phyloP scores from a whole-genome alignment of 352 stramenopile species.

The Pythium volutum region DNA sequence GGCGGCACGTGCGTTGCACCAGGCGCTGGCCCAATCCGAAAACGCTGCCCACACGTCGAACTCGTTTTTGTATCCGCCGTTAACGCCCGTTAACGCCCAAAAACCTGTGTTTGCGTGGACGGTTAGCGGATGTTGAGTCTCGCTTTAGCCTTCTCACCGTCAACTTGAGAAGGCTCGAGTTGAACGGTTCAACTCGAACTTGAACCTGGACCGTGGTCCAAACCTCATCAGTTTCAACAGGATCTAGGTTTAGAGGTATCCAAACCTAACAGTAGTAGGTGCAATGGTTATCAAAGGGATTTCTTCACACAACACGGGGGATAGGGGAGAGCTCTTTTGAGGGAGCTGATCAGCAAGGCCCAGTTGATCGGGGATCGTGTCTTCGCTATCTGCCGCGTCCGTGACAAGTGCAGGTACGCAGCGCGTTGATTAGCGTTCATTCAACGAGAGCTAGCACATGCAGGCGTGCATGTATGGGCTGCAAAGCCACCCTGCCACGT shows the following conservation, averaged over 20 bases:
- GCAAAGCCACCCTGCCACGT: not conserved
- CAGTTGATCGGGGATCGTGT: constrained; percentile 11
- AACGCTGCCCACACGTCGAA: constrained; percentile 17
- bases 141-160: too few relatives aligned
- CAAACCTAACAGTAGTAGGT: constrained; percentile 12
- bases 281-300: constrained; percentile 16
- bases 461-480: not conserved
- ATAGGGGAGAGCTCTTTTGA: not conserved
- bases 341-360: constrained; percentile 16
- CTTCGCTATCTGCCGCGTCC: constrained; percentile 28
- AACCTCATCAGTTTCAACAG: constrained; percentile 7
- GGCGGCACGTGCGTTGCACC: constrained; percentile 20
- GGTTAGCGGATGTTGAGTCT: constrained; percentile 23
- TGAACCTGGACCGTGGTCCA: constrained; percentile 14
- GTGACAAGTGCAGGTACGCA: constrained; percentile 22
- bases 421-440: not conserved
- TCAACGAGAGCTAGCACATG: not conserved
- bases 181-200: not conserved
- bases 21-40: constrained; percentile 16
- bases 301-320: not conserved
- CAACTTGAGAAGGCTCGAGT: not conserved
- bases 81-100: constrained; percentile 19
- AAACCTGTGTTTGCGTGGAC: not conserved
- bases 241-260: not conserved
- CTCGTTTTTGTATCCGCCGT: constrained; percentile 26